Conservation (phyloP, 805 yeast species). For the Starmerella davenportii region DNA sequence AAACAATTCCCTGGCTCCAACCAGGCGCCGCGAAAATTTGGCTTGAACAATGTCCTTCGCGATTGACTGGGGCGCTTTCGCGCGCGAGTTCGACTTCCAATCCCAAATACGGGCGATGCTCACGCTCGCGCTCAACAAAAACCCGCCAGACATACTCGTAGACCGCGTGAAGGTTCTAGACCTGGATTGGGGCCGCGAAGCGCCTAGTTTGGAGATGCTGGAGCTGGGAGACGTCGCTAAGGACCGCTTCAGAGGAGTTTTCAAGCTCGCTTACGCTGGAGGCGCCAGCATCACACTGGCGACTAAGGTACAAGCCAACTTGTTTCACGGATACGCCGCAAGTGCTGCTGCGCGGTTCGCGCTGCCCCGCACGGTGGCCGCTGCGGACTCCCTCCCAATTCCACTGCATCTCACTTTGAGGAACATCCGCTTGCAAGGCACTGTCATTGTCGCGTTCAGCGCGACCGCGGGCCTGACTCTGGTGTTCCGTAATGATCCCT, state of each 20-base stretch:
- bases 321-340: conserved; percentile 44
- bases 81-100: conserved; percentile 47
- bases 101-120: conserved; percentile 36
- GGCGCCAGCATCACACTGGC: conserved; percentile 58
- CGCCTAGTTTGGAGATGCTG: conserved; percentile 60
- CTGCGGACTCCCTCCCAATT: conserved; percentile 51
- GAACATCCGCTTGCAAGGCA: conserved; percentile 56
- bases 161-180: conserved; percentile 51
- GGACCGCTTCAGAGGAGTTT: conserved; percentile 66
- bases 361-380: conserved; percentile 46
- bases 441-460: conserved; percentile 67
- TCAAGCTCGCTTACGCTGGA: conserved; percentile 58
- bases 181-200: conserved; percentile 51
- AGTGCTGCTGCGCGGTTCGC: conserved; percentile 32
- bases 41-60: conserved; percentile 80
- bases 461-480: conserved; percentile 68
- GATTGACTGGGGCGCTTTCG: conserved; percentile 60
- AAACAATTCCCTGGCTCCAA: no score
- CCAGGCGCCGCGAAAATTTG: no score
- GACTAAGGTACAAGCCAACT: conserved; percentile 71
- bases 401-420: conserved; percentile 63
- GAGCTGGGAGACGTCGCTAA: conserved; percentile 67
- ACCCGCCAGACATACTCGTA: conserved; percentile 42
- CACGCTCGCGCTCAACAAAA: conserved; percentile 54
- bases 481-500: conserved; percentile 77